Base-by-base conservation (phyloP, 345 rosid genomes). In the Trapa bicornis region DNA sequence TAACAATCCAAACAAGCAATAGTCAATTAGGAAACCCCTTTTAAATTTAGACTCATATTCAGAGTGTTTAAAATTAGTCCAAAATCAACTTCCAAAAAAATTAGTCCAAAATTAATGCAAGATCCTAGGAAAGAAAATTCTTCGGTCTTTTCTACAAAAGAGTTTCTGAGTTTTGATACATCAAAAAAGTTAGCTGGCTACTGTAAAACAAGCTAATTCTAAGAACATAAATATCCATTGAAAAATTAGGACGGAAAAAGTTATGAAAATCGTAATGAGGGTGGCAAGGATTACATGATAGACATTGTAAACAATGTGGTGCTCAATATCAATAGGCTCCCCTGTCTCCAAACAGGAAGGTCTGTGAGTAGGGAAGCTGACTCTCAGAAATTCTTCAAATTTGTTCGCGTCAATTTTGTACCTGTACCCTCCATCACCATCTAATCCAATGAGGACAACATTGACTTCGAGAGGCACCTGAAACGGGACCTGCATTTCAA, bases 381-480 rank as follows among this genome's bases (percentile, higher is more conserved):
- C 81, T 78, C 75, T 81, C 56, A 95, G 77, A 77, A 91, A 81
- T 83, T 86, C 96, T 74, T 89, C 96, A 71, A 95, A 72, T 75
- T 87, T 91, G 47, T 83, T 92, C 48, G 89, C 70, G 75, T 89
- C 89, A 69, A 88, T 12, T 0, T 72, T 47, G 75, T 77, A 91
- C 71, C 99, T 81, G 70, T 91, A 95, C 37, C 99, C 96, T 61
- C 98, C 98, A 67, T 91, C 97, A 33, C 96, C 96, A 65, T 72
- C 86, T 64, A 95, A 75, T 66, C 99, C 99, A 65, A 95, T 72
- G 17, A 91, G 88, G 35, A 91, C 96, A 52, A 91, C 82, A 72
- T 95, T 95, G 60, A 95, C 96, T 75, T 95, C 98, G 37, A 95
- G 68, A 1, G 99, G 98, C 75, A 91, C 98, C 86, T 87, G 94